Evolutionary conservation across 2,329 filamentous ascomycete genomes (phyloP).

Genomic region (Penicillium rolfsii): DNA sequence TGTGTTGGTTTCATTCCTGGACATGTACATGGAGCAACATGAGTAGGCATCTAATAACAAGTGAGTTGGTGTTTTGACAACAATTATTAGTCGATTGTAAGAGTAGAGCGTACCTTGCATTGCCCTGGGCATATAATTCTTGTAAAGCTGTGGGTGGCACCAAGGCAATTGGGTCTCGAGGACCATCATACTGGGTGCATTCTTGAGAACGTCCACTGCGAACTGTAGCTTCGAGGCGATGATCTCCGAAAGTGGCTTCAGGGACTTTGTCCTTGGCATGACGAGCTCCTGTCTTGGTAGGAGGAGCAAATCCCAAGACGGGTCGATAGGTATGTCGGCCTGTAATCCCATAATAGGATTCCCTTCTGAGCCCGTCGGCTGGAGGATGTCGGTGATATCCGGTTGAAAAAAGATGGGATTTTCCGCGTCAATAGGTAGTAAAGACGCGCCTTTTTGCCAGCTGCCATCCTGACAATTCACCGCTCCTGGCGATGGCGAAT

Average conservation of each 20-base stretch:
- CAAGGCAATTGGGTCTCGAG: slow-evolving; percentile 56
- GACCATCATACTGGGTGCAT: slow-evolving; percentile 52
- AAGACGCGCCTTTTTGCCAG: not conserved
- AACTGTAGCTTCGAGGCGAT: slow-evolving; percentile 35
- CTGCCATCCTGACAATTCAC: not conserved
- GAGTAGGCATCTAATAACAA: slow-evolving; percentile 53
- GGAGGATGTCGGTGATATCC: not conserved
- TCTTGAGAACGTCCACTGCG: slow-evolving; percentile 52
- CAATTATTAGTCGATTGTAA: not conserved
- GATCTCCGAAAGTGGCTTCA: slow-evolving; percentile 24
- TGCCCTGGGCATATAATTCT: slow-evolving; percentile 54
- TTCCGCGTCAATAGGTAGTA: not conserved
- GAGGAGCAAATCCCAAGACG: not conserved
- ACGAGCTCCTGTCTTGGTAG: slow-evolving; percentile 10
- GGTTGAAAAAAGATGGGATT: not conserved
- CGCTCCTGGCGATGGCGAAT: not conserved
- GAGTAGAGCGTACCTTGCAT: slow-evolving; percentile 51
- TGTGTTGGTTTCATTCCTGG: slow-evolving; percentile 54
- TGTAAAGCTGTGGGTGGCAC: slow-evolving; percentile 58
- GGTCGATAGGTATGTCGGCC: slow-evolving; percentile 8
- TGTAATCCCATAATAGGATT: slow-evolving; percentile 1
- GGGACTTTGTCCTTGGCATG: slow-evolving; percentile 10
- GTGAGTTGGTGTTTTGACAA: not conserved
- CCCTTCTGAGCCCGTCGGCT: not conserved
- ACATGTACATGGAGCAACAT: slow-evolving; percentile 57